Conservation (phyloP, 1,284 basidiomycete genomes). For the Cutaneotrichosporon cutaneum region DNA sequence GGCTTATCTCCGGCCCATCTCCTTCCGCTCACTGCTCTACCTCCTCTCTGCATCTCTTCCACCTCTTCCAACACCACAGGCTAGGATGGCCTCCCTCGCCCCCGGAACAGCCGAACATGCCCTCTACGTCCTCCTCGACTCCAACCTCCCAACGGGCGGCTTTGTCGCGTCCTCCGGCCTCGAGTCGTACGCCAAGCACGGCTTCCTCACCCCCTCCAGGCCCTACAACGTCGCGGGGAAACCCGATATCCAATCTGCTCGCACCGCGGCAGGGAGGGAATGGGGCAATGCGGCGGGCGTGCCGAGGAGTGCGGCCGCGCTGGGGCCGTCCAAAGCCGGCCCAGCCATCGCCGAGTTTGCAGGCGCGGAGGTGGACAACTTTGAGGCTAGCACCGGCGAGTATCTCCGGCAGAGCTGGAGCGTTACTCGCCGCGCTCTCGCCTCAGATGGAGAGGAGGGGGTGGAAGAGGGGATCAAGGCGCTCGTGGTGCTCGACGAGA, state of each 20-base stretch:
- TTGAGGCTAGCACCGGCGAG: conserved; percentile 69
- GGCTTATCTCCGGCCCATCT: too few species aligned
- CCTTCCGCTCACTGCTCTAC: too few species aligned
- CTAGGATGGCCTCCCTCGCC: too few species aligned
- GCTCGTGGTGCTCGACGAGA: conserved; percentile 64
- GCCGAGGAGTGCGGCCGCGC: conserved; percentile 8
- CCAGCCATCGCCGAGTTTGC: conserved; percentile 43
- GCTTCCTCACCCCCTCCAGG: conserved; percentile 51
- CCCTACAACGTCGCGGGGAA: neutral
- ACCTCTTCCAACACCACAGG: too few species aligned
- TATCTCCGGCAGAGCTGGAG: conserved; percentile 63
- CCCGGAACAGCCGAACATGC: conserved; percentile 31
- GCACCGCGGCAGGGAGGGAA: neutral
- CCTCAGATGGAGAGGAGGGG: conserved; percentile 9
- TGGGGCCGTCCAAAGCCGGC: conserved; percentile 15
- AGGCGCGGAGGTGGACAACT: conserved; percentile 57
- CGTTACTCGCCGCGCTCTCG: neutral
- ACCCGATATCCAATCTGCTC: neutral
- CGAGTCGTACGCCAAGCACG: conserved; percentile 86
- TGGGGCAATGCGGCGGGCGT: neutral
- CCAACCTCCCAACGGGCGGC: conserved; percentile 96
- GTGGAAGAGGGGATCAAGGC: conserved; percentile 29
- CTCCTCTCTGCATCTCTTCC: neutral
- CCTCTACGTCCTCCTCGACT: conserved; percentile 69
- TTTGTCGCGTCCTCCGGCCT: conserved; percentile 94